These are phyloP conservation scores for Tricholoma furcatifolium DNA, from an alignment of 768 basidiomycete genomes.

Conservation along the genomic window DNA sequence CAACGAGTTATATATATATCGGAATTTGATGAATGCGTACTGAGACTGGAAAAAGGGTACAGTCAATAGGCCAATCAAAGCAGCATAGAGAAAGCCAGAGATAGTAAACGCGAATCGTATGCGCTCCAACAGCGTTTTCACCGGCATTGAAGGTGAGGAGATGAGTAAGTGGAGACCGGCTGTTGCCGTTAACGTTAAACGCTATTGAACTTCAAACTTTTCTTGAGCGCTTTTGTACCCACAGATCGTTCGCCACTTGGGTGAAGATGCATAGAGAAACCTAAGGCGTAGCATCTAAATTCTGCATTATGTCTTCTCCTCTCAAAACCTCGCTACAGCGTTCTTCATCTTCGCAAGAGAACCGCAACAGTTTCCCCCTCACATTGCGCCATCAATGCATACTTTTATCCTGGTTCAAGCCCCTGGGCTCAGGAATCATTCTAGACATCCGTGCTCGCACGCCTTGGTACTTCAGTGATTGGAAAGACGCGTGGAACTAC, in stretches of 20 bases:
- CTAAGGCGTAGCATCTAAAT: not conserved
- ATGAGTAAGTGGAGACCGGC: not conserved
- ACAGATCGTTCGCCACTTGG: not conserved
- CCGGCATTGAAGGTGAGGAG: conserved; percentile 4
- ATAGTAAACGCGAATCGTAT: conserved; percentile 34
- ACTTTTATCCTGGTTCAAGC: conserved; percentile 27
- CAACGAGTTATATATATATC: not conserved
- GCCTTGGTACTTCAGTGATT: conserved; percentile 85
- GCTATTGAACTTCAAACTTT: not conserved
- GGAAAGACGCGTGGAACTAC: conserved; percentile 92
- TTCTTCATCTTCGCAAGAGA: not conserved
- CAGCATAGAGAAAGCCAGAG: conserved; percentile 53
- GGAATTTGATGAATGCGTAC: conserved; percentile 37
- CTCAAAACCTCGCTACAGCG: not conserved
- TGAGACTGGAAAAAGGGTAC: conserved; percentile 69
- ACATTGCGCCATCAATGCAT: conserved; percentile 1
- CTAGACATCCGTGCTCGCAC: conserved; percentile 67
- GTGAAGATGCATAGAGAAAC: not conserved
- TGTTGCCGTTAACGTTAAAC: not conserved
- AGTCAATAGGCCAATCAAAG: conserved; percentile 49
- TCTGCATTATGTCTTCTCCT: not conserved
- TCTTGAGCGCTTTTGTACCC: not conserved
- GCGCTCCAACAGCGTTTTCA: conserved; percentile 8
- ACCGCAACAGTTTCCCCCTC: not conserved
- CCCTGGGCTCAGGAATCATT: conserved; percentile 59